These are phyloP conservation scores for Fagopyrum tataricum DNA, from an alignment of 148 eudicot genomes.

Conservation along the genomic window DNA sequence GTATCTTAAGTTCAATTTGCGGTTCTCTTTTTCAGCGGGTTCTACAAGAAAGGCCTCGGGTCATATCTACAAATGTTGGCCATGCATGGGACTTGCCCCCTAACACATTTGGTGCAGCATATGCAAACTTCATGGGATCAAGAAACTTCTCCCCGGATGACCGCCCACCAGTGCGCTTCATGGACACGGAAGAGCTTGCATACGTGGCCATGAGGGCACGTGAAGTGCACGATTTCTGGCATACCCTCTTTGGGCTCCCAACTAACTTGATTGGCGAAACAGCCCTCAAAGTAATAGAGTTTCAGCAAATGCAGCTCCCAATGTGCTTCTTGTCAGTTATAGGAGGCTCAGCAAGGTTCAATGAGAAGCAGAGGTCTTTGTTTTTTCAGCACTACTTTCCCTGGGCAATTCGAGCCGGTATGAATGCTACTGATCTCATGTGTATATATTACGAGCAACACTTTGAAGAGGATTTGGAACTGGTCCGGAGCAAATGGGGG, in stretches of 20 bases:
- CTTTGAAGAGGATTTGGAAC: constrained; percentile 77
- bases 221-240: constrained; percentile 98
- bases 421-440: constrained; percentile 64
- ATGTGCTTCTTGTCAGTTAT: constrained; percentile 84
- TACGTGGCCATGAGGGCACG: constrained; percentile 85
- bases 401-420: constrained; percentile 86
- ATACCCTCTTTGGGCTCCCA: constrained; percentile 81
- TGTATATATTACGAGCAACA: constrained; percentile 82
- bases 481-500: constrained; percentile 69
- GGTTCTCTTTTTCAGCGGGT: constrained; percentile 37
- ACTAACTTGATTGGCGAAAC: constrained; percentile 96
- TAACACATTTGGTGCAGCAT: constrained; percentile 91
- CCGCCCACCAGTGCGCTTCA: constrained; percentile 80
- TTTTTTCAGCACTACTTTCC: constrained; percentile 88
- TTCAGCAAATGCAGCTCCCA: constrained; percentile 92
- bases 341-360: constrained; percentile 86
- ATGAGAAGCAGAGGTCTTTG: constrained; percentile 52
- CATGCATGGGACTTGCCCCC: constrained; percentile 91
- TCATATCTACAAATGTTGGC: constrained; percentile 66
- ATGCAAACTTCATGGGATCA: constrained; percentile 92
- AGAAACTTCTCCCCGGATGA: constrained; percentile 93
- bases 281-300: constrained; percentile 87
- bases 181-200: constrained; percentile 82
- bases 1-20: neutral
- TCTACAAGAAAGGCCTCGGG: constrained; percentile 71